These are phyloP conservation scores for Seminavis robusta DNA, from an alignment of 108 stramenopile species.

Conservation along the genomic window DNA sequence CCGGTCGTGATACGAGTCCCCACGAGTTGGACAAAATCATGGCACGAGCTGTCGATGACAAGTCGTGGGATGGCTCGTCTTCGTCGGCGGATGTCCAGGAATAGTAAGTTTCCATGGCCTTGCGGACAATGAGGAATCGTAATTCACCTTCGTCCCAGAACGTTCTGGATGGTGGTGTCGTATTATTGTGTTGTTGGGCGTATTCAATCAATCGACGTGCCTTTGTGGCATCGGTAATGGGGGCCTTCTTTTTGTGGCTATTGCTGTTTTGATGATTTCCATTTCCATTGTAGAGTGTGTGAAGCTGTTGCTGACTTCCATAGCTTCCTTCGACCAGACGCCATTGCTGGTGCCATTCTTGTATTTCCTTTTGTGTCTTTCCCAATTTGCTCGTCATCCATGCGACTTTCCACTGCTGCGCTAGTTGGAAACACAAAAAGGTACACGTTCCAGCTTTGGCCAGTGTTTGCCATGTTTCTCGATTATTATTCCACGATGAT, in stretches of 20 bases:
- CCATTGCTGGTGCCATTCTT: conserved; percentile 64
- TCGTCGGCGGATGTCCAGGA: too few species aligned
- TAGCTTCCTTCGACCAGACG: conserved; percentile 2
- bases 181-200: conserved; percentile 16
- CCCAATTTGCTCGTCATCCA: conserved; percentile 59
- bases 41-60: conserved; percentile 48
- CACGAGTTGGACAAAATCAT: too few species aligned
- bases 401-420: conserved; percentile 32
- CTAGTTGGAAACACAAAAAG: too few species aligned
- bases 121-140: conserved; percentile 66
- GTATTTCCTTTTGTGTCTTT: conserved; percentile 35
- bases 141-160: conserved; percentile 75
- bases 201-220: conserved; percentile 29
- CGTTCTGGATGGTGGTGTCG: too few species aligned
- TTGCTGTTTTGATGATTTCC: neutral
- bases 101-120: conserved; percentile 78
- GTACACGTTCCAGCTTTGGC: too few species aligned
- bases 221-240: conserved; percentile 19
- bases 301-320: conserved; percentile 1
- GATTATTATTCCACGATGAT: too few species aligned
- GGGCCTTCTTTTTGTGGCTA: neutral
- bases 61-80: conserved; percentile 26
- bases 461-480: too few species aligned
- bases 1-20: conserved; percentile 79
- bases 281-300: neutral